Evolutionary conservation across 352 stramenopile species (phyloP), one percentile per base, ranked within the genome.

Genomic region (Phytophthora ramorum): DNA sequence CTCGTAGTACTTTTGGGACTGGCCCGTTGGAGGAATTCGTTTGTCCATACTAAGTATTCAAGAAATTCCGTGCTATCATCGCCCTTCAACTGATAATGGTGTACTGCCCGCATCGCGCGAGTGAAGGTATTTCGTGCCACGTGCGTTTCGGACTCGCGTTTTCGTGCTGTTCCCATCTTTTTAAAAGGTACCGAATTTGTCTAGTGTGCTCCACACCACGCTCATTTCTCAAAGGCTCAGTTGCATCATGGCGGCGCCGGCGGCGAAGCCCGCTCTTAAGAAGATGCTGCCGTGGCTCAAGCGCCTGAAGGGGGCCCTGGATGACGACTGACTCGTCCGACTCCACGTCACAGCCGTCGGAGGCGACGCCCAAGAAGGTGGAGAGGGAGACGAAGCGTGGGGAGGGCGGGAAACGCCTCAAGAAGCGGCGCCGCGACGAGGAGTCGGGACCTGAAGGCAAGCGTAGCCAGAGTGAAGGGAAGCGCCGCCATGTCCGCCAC

Each of bases 271-370:
- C 24, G 30, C 26, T 20, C 5, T 51, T 43, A 49, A 44, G 44
- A 64, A 69, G 45, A 14, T n/a, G 9, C 34, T 71, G 10, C 52
- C 58, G 14, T 76, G 68, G 68, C 68, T 73, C 19, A 76, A 69
- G 58, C 41, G 52, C 14, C 48, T 76, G 12, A 60, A 68, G 16
- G 56, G 41, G 14, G 44, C 7, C 8, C 41, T 73, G 24, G 63
- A 73, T 16, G 58, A 76, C 19, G 68, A 76, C n/a, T n/a, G 62
- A 75, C 22, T 72, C 63, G 16, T 69, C 68, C 1, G 68, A 76
- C 43, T 68, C 61, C 7, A 59, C 63, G 17, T 38, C 52, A 9
- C 52, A 57, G 30, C 16, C 12, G 19, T 44, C 35, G 12, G 13
- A 63, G 2, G 17, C 34, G 48, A 30, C 45, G n/a, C 41, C 50